A percentile compares a stretch with the other conserved stretches of the same genome.
phyloP scores from a whole-genome alignment of 2,329 filamentous ascomycete species.

The Alternaria arborescens region DNA sequence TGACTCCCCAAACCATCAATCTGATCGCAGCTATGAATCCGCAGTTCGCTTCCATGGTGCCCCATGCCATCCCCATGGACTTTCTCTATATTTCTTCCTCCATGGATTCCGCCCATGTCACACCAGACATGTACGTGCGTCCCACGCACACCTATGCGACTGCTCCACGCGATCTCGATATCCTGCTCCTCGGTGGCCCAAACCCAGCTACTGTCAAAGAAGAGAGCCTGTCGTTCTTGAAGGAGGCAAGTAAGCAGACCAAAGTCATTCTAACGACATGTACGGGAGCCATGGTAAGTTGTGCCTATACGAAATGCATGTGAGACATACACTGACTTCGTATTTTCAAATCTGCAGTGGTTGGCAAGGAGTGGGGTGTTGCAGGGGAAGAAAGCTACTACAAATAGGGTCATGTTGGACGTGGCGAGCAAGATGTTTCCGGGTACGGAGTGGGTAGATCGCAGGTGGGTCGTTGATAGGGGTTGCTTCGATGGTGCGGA shows the following conservation, averaged over 20 bases:
- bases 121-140: conserved; percentile 43
- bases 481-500: conserved; percentile 42
- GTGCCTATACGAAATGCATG: no score
- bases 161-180: conserved; percentile 54
- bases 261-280: conserved; percentile 52
- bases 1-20: conserved; percentile 39
- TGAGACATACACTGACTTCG: no score
- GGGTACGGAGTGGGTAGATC: conserved; percentile 50
- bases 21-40: conserved; percentile 24
- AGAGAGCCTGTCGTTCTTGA: conserved; percentile 48
- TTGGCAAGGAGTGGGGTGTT: conserved; percentile 50
- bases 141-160: conserved; percentile 54
- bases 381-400: conserved; percentile 52
- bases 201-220: conserved; percentile 41
- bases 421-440: conserved; percentile 43
- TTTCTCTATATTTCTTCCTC: conserved; percentile 53
- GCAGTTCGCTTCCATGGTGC: conserved; percentile 20
- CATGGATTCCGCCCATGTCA: conserved; percentile 43
- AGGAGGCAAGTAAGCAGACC: conserved; percentile 49
- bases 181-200: conserved; percentile 53
- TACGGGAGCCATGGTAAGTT: conserved; percentile 40
- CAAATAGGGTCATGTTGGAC: conserved; percentile 46
- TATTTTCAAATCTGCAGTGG: conserved; percentile 32
- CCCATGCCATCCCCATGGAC: conserved; percentile 42
- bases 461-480: conserved; percentile 51